These are phyloP conservation scores for Leccinum variicolor DNA, from an alignment of 768 basidiomycete species.

Conservation along the genomic window DNA sequence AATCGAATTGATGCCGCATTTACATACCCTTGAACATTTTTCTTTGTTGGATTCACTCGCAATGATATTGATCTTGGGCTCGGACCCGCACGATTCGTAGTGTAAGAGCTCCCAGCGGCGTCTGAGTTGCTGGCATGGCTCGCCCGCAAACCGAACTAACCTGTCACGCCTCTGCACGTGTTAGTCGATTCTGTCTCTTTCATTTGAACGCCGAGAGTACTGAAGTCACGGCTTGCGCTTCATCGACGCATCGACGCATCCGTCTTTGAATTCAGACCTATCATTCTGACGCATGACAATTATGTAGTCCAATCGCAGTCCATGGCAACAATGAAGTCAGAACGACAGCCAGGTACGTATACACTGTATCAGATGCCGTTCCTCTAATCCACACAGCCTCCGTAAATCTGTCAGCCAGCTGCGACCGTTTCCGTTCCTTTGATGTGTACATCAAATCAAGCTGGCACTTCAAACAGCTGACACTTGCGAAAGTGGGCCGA, in stretches of 20 bases:
- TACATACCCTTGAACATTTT: neutral
- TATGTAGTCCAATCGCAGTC: too few relatives aligned
- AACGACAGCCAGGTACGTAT: neutral
- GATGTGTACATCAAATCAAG: constrained; percentile 4
- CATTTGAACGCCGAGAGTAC: neutral
- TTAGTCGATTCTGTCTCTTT: neutral
- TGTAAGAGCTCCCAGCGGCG: too few relatives aligned
- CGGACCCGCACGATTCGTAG: too few relatives aligned
- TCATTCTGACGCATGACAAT: neutral
- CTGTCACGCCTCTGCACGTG: too few relatives aligned
- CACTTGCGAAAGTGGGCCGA: constrained; percentile 35
- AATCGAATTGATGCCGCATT: neutral
- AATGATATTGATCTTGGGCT: neutral
- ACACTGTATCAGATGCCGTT: neutral
- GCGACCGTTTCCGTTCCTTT: neutral
- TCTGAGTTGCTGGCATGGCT: too few relatives aligned
- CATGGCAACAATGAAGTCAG: neutral
- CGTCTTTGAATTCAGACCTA: neutral
- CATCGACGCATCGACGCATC: neutral
- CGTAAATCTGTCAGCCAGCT: neutral
- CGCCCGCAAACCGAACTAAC: too few relatives aligned
- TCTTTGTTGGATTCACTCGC: neutral
- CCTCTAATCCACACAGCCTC: neutral
- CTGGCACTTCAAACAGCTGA: constrained; percentile 34
- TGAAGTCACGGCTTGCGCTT: neutral